Percentiles rank a stretch among this genome's conserved stretches.
Conservation (phyloP, 202 grass and related monocot species). For the Panicum hallii region DNA sequence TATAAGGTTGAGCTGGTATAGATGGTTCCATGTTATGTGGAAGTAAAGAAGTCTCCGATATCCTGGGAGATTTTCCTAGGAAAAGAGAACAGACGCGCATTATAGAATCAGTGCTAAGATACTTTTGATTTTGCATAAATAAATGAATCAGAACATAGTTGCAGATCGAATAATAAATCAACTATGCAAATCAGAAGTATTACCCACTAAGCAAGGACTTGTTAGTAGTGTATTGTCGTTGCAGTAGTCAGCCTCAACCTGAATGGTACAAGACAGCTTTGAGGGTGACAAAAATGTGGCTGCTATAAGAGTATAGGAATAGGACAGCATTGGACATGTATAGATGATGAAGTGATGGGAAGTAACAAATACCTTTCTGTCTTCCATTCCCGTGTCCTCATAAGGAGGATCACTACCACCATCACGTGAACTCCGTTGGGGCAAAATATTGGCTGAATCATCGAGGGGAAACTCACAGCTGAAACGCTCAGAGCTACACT, state of each 20-base stretch:
- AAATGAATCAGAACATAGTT: slow-evolving; percentile 27
- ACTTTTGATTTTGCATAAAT: slow-evolving; percentile 15
- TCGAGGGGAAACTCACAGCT: neutral
- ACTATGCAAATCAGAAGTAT: slow-evolving; percentile 44
- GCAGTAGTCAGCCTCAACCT: slow-evolving; percentile 71
- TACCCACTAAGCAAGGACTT: slow-evolving; percentile 55
- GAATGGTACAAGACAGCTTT: slow-evolving; percentile 45
- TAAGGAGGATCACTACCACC: slow-evolving; percentile 47
- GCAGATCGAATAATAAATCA: slow-evolving; percentile 28
- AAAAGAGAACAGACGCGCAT: slow-evolving; percentile 33
- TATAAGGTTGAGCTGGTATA: slow-evolving; percentile 24
- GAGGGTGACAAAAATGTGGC: slow-evolving; percentile 11
- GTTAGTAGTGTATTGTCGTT: slow-evolving; percentile 40
- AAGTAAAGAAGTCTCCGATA: slow-evolving; percentile 53
- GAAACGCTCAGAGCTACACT: slow-evolving; percentile 47
- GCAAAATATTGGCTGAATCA: slow-evolving; percentile 50
- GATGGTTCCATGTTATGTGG: slow-evolving; percentile 43
- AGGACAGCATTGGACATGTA: slow-evolving; percentile 2
- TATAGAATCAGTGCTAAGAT: slow-evolving; percentile 31
- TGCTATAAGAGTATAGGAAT: slow-evolving; percentile 19
- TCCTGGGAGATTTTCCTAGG: slow-evolving; percentile 45
- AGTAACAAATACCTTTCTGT: slow-evolving; percentile 48
- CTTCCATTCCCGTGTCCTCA: slow-evolving; percentile 49
- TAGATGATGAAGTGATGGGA: slow-evolving; percentile 21
- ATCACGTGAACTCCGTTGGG: slow-evolving; percentile 49